Evolutionary conservation across 805 yeast genomes (phyloP).

Genomic region (Metschnikowia colocasiae): DNA sequence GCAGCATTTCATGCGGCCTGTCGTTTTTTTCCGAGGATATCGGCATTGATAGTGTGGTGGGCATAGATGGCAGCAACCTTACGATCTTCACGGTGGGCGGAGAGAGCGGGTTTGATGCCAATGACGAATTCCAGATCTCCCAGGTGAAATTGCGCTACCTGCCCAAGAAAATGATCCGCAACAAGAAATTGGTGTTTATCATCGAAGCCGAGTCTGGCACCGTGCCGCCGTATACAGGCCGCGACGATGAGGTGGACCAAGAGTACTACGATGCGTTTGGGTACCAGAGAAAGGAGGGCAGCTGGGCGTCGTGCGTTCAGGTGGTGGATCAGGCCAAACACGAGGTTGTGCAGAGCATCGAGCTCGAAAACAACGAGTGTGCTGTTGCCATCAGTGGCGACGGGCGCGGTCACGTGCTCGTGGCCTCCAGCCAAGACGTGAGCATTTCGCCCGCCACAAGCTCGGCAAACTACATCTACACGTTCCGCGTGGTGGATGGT

Average conservation of each 20-base stretch:
- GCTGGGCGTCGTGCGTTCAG: slow-evolving; percentile 56
- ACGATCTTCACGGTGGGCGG: slow-evolving; percentile 52
- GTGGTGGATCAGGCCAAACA: slow-evolving; percentile 35
- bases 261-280: slow-evolving; percentile 48
- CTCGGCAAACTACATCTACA: slow-evolving; percentile 29
- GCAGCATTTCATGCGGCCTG: slow-evolving; percentile 43
- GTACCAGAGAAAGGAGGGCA: slow-evolving; percentile 22
- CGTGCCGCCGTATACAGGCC: slow-evolving; percentile 25
- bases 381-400: slow-evolving; percentile 38
- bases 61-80: slow-evolving; percentile 49
- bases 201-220: slow-evolving; percentile 45
- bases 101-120: slow-evolving; percentile 26
- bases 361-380: slow-evolving; percentile 41
- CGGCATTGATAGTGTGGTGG: slow-evolving; percentile 60
- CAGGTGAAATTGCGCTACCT: slow-evolving; percentile 46
- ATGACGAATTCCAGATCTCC: slow-evolving; percentile 25
- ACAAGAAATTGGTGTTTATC: slow-evolving; percentile 33
- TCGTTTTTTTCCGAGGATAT: slow-evolving; percentile 62
- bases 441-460: slow-evolving; percentile 26
- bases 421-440: slow-evolving; percentile 40
- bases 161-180: slow-evolving; percentile 42
- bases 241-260: slow-evolving; percentile 21
- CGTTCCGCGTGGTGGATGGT: slow-evolving; percentile 34
- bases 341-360: slow-evolving; percentile 41
- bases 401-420: slow-evolving; percentile 37